Evolutionary conservation across 2,329 filamentous ascomycete genomes (phyloP).

Genomic region (Graphilbum ipis-grandicollis): DNA sequence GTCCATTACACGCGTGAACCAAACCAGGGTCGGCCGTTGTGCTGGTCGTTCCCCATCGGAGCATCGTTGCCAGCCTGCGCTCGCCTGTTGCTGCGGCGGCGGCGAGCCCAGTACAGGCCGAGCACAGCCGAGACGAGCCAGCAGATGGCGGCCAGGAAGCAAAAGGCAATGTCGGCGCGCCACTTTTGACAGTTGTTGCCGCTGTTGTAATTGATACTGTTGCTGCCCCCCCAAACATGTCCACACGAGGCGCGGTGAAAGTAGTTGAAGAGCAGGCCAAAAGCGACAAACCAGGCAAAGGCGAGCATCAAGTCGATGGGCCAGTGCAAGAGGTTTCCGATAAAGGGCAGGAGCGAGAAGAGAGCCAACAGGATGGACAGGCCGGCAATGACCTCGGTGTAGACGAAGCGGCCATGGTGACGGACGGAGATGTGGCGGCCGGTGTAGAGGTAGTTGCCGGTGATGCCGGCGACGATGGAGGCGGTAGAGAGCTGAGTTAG

Average conservation of each 20-base stretch:
- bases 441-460: constrained; percentile 45
- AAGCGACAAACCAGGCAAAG: constrained; percentile 51
- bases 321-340: constrained; percentile 50
- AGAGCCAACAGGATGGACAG: constrained; percentile 52
- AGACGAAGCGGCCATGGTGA: constrained; percentile 51
- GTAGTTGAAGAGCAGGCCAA: constrained; percentile 48
- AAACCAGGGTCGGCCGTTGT: constrained; percentile 21
- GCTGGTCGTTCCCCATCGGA: too few species aligned
- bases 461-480: constrained; percentile 54
- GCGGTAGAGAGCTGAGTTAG: constrained; percentile 34
- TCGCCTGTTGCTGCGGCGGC: too few species aligned
- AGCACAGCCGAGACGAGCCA: constrained; percentile 51
- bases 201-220: constrained; percentile 27
- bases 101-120: constrained; percentile 37
- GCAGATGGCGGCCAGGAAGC: constrained; percentile 51
- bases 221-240: constrained; percentile 42
- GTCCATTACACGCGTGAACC: constrained; percentile 19
- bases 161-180: constrained; percentile 55
- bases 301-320: constrained; percentile 53
- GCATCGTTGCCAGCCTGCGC: too few species aligned
- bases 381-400: constrained; percentile 53
- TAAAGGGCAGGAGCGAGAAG: constrained; percentile 57
- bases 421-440: constrained; percentile 28
- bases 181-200: constrained; percentile 47
- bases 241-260: constrained; percentile 33